phyloP scores from a whole-genome alignment of 164 flowering plant species.

The Umbilicus rupestris region DNA sequence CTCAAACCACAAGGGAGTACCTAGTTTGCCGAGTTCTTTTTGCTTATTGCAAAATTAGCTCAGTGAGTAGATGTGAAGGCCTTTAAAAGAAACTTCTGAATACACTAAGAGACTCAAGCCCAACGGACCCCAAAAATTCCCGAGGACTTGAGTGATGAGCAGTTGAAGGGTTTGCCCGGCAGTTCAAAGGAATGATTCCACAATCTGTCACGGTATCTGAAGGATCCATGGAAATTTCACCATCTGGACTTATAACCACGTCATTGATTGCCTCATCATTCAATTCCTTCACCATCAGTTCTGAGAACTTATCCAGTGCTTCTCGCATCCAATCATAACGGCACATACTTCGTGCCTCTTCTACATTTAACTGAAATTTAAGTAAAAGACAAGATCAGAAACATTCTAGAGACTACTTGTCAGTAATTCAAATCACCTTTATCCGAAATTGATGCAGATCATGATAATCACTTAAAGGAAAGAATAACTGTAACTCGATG shows the following conservation, averaged over 20 bases:
- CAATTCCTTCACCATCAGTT: conserved; percentile 18
- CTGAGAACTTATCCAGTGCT: conserved; percentile 37
- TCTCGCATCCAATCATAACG: conserved; percentile 72
- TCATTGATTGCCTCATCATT: conserved; percentile 17
- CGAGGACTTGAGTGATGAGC: conserved; percentile 1
- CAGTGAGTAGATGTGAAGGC: background rate
- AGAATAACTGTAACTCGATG: background rate
- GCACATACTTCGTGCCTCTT: conserved; percentile 48
- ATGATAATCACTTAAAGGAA: background rate
- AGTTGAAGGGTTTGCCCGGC: background rate
- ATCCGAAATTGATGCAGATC: background rate
- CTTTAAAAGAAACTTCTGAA: conserved; percentile 5
- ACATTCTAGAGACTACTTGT: background rate
- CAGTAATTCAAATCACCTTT: background rate
- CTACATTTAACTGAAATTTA: conserved; percentile 27
- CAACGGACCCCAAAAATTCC: background rate
- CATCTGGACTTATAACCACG: conserved; percentile 12
- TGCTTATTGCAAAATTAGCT: background rate
- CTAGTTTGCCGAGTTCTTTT: background rate
- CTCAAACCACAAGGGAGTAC: background rate
- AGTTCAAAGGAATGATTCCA: background rate
- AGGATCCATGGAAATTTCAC: background rate
- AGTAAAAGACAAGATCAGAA: background rate
- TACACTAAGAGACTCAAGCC: background rate
- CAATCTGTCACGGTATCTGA: background rate